phyloP scores from a whole-genome alignment of 179 eudicot genomes.

The Beta lomatogona region DNA sequence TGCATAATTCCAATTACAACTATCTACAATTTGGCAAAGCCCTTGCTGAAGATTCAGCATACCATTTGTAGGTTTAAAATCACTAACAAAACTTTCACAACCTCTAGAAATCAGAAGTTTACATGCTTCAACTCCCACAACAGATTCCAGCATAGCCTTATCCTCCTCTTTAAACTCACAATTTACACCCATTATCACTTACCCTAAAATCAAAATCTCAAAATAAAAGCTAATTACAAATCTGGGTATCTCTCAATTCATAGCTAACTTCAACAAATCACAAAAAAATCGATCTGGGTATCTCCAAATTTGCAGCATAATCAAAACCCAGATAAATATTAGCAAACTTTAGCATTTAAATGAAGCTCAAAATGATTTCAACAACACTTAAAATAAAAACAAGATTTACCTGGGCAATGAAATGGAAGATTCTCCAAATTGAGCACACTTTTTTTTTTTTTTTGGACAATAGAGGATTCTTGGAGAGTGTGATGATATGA shows the following conservation, averaged over 20 bases:
- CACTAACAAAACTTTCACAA: slow-evolving; percentile 26
- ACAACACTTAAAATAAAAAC: not conserved
- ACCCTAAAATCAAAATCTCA: slow-evolving; percentile 9
- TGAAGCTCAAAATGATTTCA: not conserved
- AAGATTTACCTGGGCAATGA: slow-evolving; percentile 14
- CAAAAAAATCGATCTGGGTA: slow-evolving; percentile 21
- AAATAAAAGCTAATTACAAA: slow-evolving; percentile 20
- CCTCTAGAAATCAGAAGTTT: slow-evolving; percentile 53
- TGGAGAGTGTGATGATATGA: not conserved
- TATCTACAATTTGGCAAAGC: slow-evolving; percentile 17
- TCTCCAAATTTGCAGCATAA: slow-evolving; percentile 12
- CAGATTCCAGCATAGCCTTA: slow-evolving; percentile 54
- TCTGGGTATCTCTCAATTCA: slow-evolving; percentile 27
- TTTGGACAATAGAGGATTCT: not conserved
- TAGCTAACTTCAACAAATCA: slow-evolving; percentile 13
- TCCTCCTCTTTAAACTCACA: slow-evolving; percentile 64
- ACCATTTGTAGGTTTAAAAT: not conserved
- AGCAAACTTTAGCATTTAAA: not conserved
- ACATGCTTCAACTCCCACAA: slow-evolving; percentile 66
- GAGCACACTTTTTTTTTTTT: not conserved
- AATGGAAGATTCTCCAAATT: slow-evolving; percentile 1
- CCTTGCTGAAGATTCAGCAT: slow-evolving; percentile 17
- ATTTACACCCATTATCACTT: slow-evolving; percentile 47
- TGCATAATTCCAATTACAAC: slow-evolving; percentile 17
- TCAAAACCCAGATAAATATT: not conserved